These are phyloP conservation scores for Suhomyces panamericanus DNA, from an alignment of 1,139 yeast species.

Conservation along the genomic window DNA sequence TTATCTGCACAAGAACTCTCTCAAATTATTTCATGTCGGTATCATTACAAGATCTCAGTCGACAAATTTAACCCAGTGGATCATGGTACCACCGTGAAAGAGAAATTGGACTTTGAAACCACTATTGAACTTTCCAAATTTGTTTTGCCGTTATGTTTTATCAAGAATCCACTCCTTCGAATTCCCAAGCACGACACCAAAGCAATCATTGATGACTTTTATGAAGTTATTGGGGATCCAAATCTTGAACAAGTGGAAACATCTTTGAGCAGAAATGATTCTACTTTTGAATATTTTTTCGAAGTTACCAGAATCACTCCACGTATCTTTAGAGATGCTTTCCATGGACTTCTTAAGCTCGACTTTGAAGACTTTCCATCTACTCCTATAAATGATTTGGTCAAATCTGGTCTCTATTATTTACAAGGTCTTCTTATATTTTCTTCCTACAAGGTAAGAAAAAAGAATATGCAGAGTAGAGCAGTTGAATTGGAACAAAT, in stretches of 20 bases:
- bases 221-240: constrained; percentile 74
- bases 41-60: constrained; percentile 62
- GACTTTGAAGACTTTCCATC: constrained; percentile 27
- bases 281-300: constrained; percentile 51
- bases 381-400: constrained; percentile 16
- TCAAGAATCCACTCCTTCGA: constrained; percentile 58
- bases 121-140: constrained; percentile 62
- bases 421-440: constrained; percentile 70
- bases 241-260: constrained; percentile 36
- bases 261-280: constrained; percentile 42
- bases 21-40: constrained; percentile 77
- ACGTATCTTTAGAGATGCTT: constrained; percentile 51
- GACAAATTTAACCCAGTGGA: constrained; percentile 64
- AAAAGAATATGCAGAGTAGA: constrained; percentile 75
- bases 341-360: constrained; percentile 54
- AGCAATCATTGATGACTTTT: constrained; percentile 66
- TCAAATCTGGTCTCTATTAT: constrained; percentile 63
- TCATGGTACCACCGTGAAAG: constrained; percentile 57
- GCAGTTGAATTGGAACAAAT: constrained; percentile 80
- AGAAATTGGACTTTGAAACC: constrained; percentile 35
- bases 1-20: constrained; percentile 58
- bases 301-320: constrained; percentile 49
- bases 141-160: constrained; percentile 62
- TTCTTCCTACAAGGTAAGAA: constrained; percentile 63
- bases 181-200: constrained; percentile 70